Evolutionary conservation across 169 alveolate genomes (phyloP).

Genomic region (Cryptosporidium meleagridis): DNA sequence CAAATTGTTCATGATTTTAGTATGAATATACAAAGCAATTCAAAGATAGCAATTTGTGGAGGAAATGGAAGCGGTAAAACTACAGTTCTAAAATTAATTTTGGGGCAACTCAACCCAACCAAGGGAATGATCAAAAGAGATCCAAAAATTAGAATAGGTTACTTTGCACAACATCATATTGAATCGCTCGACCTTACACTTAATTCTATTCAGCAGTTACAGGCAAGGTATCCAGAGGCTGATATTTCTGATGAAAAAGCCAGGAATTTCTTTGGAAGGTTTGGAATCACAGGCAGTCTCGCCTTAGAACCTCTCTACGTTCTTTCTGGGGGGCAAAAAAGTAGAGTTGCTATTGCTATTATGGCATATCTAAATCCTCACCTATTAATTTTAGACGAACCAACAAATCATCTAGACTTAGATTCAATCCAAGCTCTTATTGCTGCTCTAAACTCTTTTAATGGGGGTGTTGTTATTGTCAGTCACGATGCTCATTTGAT

Average conservation of each 20-base stretch:
- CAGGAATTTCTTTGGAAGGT: constrained; percentile 91
- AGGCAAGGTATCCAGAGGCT: constrained; percentile 83
- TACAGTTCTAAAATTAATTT: constrained; percentile 92
- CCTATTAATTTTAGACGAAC: constrained; percentile 95
- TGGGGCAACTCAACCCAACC: constrained; percentile 87
- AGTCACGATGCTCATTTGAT: constrained; percentile 96
- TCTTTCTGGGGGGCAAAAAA: constrained; percentile 97
- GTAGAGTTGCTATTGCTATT: constrained; percentile 95
- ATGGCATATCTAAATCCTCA: constrained; percentile 96
- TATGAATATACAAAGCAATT: constrained; percentile 82
- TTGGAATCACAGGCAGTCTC: constrained; percentile 94
- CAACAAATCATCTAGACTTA: constrained; percentile 97
- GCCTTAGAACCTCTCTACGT: constrained; percentile 95
- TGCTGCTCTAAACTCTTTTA: constrained; percentile 92
- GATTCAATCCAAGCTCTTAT: constrained; percentile 98
- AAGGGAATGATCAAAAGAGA: constrained; percentile 92
- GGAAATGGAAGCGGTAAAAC: constrained; percentile 99
- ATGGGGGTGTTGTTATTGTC: constrained; percentile 95
- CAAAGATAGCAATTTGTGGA: constrained; percentile 96
- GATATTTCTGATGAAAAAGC: constrained; percentile 89
- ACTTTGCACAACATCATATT: constrained; percentile 96
- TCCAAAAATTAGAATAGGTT: constrained; percentile 92
- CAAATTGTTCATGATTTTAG: constrained; percentile 76
- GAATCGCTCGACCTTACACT: constrained; percentile 93
- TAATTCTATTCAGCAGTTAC: constrained; percentile 95